A percentile compares a stretch with the other conserved stretches of the same genome.
Conservation (phyloP, 1,139 yeast species). For the Suzukiozyma palmioleophila region DNA sequence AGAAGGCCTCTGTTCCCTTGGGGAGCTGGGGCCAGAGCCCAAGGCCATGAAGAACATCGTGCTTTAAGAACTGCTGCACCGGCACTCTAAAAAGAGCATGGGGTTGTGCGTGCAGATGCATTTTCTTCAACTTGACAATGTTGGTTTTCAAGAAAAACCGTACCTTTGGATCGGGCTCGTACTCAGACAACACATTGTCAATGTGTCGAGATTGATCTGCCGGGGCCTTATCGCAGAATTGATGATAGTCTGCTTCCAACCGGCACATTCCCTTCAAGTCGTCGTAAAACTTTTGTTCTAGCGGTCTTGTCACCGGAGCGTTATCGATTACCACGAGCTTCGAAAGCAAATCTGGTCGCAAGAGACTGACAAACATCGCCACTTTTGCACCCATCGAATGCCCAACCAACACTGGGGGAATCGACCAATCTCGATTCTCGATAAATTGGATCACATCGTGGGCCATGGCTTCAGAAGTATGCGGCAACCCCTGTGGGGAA, state of each 20-base stretch:
- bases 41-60: slow-evolving; percentile 26
- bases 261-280: slow-evolving; percentile 32
- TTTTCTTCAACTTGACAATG: slow-evolving; percentile 16
- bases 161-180: slow-evolving; percentile 20
- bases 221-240: not conserved
- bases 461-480: slow-evolving; percentile 38
- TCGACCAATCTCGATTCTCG: slow-evolving; percentile 17
- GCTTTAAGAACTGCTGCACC: slow-evolving; percentile 22
- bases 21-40: slow-evolving; percentile 42
- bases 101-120: slow-evolving; percentile 7
- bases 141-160: slow-evolving; percentile 29
- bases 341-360: slow-evolving; percentile 32
- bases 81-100: slow-evolving; percentile 19
- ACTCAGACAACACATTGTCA: slow-evolving; percentile 17
- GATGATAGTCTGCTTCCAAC: slow-evolving; percentile 16
- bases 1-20: slow-evolving; percentile 16
- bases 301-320: slow-evolving; percentile 31
- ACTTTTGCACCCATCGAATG: slow-evolving; percentile 55
- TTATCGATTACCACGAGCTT: slow-evolving; percentile 46
- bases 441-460: slow-evolving; percentile 38
- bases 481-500: slow-evolving; percentile 41
- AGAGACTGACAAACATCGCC: slow-evolving; percentile 42
- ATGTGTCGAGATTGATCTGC: slow-evolving; percentile 6
- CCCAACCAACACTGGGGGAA: slow-evolving; percentile 37
- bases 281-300: slow-evolving; percentile 21